Conservation (phyloP, 192 early-diverging fungal genomes). For the Coemansia sp. region DNA sequence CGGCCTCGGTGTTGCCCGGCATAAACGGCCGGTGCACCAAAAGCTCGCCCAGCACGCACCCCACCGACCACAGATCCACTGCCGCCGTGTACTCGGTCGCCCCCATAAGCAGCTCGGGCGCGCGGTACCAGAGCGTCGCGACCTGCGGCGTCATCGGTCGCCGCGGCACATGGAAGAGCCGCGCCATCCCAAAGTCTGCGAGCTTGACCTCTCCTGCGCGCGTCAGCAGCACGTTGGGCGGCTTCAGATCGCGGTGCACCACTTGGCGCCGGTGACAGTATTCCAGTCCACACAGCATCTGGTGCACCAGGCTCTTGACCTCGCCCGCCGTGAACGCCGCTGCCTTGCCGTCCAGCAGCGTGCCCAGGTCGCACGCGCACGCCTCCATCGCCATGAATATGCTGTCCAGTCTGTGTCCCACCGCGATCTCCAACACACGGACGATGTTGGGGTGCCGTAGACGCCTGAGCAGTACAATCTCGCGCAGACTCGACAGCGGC, state of each 20-base stretch:
- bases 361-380: constrained; percentile 59
- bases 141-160: constrained; percentile 78
- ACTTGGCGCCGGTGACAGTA: constrained; percentile 66
- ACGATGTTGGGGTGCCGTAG: constrained; percentile 75
- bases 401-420: constrained; percentile 63
- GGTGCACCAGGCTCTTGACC: constrained; percentile 69
- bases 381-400: constrained; percentile 92
- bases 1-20: constrained; percentile 75
- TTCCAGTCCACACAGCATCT: constrained; percentile 65
- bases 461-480: constrained; percentile 65
- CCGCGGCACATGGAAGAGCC: constrained; percentile 57
- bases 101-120: constrained; percentile 76
- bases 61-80: constrained; percentile 70
- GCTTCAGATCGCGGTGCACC: constrained; percentile 73
- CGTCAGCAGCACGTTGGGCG: constrained; percentile 72
- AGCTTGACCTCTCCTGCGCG: constrained; percentile 69
- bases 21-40: constrained; percentile 68
- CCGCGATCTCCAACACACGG: constrained; percentile 65
- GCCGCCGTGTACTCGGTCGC: constrained; percentile 67
- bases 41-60: constrained; percentile 84
- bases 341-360: constrained; percentile 23
- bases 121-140: constrained; percentile 84
- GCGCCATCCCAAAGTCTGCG: constrained; percentile 79
- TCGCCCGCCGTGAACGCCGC: constrained; percentile 21
- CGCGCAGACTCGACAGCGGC: constrained; percentile 70